Evolutionary conservation across 345 rosid genomes (phyloP), one percentile per base, ranked within the genome.

Genomic region (Combretum micranthum): DNA sequence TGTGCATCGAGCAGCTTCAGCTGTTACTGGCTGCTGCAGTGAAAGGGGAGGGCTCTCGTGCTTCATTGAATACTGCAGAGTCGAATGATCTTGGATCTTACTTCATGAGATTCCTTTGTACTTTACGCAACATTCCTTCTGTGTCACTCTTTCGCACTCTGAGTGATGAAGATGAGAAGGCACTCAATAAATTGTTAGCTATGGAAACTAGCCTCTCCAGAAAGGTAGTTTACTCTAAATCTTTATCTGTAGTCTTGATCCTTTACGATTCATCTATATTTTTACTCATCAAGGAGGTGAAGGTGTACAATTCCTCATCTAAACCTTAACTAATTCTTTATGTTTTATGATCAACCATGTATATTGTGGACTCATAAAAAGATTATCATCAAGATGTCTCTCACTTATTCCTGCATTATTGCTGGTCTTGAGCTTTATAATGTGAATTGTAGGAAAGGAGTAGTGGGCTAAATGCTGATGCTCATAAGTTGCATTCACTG

Each of bases 1-100:
- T 85, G 73, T 83, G 97, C 66, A 87, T 94, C 45, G 99, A 90
- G 77, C 97, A 94, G 70, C 81, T 93, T 57, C 97, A 90, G 61
- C 71, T 70, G 39, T 68, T 94, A 72, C 72, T 94, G 71, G 85
- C 96, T 52, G 79, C 72, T 69, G 80, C 88, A 68, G 96, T 69
- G 46, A 90, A 87, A 79, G 68, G 69, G 43, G 95, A 87, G 74
- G 80, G 66, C 32, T 65, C 71, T 12, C 65, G 25, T 23, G 60
- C 80, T 66, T 64, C 68, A 43, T 69, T 68, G 25, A 79, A 64
- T 61, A 77, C 80, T 62, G 59, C 58, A 55, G 97, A 90, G 77
- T 67, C 73, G 2, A 76, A 67, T 78, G 97, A 87, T 71, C 79
- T 84, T 57, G 87, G 92, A 55, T 75, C 88, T 4, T 87, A 83